A percentile compares a stretch with the other conserved stretches of the same genome.
Conservation (phyloP, 2,329 filamentous ascomycete genomes). For the Bretziella fagacearum region DNA sequence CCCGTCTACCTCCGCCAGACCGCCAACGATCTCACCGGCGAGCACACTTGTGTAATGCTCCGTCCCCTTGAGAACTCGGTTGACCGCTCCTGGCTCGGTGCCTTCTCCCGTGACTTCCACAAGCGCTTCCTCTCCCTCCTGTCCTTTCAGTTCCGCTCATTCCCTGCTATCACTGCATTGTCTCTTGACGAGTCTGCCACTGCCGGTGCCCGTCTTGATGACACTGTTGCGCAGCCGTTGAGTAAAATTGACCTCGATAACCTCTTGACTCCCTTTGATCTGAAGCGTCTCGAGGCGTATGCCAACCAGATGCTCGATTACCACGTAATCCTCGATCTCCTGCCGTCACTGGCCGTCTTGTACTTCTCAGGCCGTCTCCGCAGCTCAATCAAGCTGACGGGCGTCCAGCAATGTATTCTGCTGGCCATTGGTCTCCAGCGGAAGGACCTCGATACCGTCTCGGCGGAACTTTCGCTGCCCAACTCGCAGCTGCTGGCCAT, state of each 20-base stretch:
- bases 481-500: slow-evolving; percentile 76
- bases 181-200: slow-evolving; percentile 78
- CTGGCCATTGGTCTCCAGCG: slow-evolving; percentile 83
- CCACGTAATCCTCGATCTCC: slow-evolving; percentile 86
- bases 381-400: slow-evolving; percentile 49
- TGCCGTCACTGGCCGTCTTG: slow-evolving; percentile 63
- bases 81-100: slow-evolving; percentile 71
- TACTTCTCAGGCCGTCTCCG: slow-evolving; percentile 72
- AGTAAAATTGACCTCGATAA: slow-evolving; percentile 61
- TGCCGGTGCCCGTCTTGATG: slow-evolving; percentile 50
- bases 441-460: slow-evolving; percentile 67
- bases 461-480: slow-evolving; percentile 59
- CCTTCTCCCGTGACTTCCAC: slow-evolving; percentile 87
- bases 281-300: slow-evolving; percentile 88
- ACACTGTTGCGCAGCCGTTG: slow-evolving; percentile 34
- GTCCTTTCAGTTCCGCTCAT: slow-evolving; percentile 80
- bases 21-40: slow-evolving; percentile 85
- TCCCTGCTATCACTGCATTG: slow-evolving; percentile 60
- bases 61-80: slow-evolving; percentile 52
- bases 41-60: slow-evolving; percentile 97
- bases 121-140: slow-evolving; percentile 78
- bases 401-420: slow-evolving; percentile 74
- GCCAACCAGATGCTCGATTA: slow-evolving; percentile 96
- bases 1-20: slow-evolving; percentile 93
- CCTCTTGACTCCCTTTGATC: slow-evolving; percentile 73